Conservation (phyloP, 2,329 filamentous ascomycete species). For the Stagonosporopsis chrysanthemi region DNA sequence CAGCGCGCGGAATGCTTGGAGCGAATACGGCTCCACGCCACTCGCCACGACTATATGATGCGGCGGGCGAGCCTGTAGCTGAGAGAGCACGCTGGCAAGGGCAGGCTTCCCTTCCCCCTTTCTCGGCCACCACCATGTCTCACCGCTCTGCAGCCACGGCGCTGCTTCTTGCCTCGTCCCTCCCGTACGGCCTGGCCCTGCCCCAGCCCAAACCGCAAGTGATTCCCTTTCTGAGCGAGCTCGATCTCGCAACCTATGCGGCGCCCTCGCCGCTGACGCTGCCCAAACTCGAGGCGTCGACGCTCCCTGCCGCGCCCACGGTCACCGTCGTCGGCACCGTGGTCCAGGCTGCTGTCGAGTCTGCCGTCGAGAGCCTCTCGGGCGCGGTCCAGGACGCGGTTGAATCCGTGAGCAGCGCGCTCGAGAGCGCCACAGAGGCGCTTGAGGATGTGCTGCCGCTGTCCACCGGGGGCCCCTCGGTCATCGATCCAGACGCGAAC, state of each 20-base stretch:
- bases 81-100: conserved; percentile 23
- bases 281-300: not conserved
- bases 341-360: not conserved
- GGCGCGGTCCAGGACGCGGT: conserved; percentile 4
- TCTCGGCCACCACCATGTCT: conserved; percentile 22
- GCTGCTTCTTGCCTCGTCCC: conserved; percentile 29
- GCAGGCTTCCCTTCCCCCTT: conserved; percentile 13
- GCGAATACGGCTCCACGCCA: conserved; percentile 4
- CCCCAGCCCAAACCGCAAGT: conserved; percentile 8
- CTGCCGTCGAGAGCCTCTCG: conserved; percentile 5
- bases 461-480: not conserved
- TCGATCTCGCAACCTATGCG: not conserved
- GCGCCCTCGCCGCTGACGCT: conserved; percentile 12
- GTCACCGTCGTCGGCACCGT: conserved; percentile 16
- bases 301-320: not conserved
- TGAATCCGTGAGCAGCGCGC: not conserved
- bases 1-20: conserved; percentile 27
- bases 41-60: conserved; percentile 24
- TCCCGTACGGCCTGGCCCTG: conserved; percentile 21
- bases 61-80: conserved; percentile 1
- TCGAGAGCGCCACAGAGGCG: conserved; percentile 8
- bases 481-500: not conserved
- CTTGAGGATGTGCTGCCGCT: not conserved
- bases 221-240: conserved; percentile 2
- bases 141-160: conserved; percentile 21